Conservation (phyloP, 768 basidiomycete genomes). For the Neoboletus subvelutipes region DNA sequence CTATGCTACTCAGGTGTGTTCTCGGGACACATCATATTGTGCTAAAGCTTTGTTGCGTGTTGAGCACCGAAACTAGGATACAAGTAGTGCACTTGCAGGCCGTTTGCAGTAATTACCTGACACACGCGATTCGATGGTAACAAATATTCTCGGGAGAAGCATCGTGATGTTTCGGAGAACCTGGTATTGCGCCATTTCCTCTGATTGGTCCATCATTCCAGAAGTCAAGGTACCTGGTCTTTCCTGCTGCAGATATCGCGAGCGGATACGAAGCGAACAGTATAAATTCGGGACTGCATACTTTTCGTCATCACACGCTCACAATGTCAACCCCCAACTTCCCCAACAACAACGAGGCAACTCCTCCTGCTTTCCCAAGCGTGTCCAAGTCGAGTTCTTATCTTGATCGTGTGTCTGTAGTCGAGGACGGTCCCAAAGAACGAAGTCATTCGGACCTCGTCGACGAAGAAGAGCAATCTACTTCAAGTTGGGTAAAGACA, state of each 20-base stretch:
- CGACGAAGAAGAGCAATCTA: not conserved
- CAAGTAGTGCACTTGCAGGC: not conserved
- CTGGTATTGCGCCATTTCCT: not conserved
- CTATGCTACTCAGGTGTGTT: not conserved
- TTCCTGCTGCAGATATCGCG: not conserved
- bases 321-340: not conserved
- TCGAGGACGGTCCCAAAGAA: not conserved
- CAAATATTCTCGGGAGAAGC: not conserved
- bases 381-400: not conserved
- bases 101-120: too few relatives aligned
- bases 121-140: not conserved
- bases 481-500: not conserved
- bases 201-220: not conserved
- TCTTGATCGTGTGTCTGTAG: not conserved
- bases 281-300: not conserved
- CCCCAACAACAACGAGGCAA: not conserved
- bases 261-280: not conserved
- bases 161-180: not conserved
- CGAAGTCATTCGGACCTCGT: constrained; percentile 9
- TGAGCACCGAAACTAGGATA: not conserved
- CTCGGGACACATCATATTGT: not conserved
- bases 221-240: not conserved
- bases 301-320: not conserved
- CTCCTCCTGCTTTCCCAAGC: not conserved
- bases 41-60: not conserved